These are phyloP conservation scores for Salmacisia buchloeana DNA, from an alignment of 1,284 basidiomycete species.

Conservation along the genomic window DNA sequence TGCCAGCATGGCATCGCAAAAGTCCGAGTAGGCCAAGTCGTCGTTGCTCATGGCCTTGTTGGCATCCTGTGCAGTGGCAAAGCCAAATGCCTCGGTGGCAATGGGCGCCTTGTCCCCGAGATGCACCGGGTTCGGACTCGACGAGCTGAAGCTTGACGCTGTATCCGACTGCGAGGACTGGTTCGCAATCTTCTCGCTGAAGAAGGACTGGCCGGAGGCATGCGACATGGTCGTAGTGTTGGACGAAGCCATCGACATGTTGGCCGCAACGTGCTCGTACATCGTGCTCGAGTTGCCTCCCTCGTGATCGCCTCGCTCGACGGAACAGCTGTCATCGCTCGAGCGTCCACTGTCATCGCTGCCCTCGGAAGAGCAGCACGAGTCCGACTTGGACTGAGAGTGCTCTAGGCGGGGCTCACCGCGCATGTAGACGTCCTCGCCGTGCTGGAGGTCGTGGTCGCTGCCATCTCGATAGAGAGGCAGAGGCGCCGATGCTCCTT, in stretches of 20 bases:
- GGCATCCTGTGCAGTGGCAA: too few relatives aligned
- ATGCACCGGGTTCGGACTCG: neutral
- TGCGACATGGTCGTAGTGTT: slow-evolving; percentile 7
- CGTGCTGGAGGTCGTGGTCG: neutral
- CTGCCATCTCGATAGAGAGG: neutral
- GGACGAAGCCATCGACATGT: slow-evolving; percentile 3
- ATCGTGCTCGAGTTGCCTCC: neutral
- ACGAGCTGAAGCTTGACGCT: neutral
- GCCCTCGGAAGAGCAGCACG: neutral
- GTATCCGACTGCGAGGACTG: slow-evolving; percentile 6
- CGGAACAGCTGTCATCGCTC: neutral
- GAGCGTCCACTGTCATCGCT: neutral
- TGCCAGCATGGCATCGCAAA: neutral
- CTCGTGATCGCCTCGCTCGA: neutral
- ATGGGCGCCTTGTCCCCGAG: neutral
- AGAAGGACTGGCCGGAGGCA: slow-evolving; percentile 6
- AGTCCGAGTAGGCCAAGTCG: neutral
- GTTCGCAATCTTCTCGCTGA: slow-evolving; percentile 2
- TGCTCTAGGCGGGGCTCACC: neutral
- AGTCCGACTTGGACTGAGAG: neutral
- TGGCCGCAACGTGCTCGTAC: slow-evolving; percentile 5
- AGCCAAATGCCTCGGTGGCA: too few relatives aligned
- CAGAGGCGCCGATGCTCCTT: neutral
- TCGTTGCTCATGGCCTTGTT: neutral
- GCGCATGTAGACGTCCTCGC: neutral